phyloP scores from a whole-genome alignment of 176 grass and related monocot genomes.

The Triticum urartu region DNA sequence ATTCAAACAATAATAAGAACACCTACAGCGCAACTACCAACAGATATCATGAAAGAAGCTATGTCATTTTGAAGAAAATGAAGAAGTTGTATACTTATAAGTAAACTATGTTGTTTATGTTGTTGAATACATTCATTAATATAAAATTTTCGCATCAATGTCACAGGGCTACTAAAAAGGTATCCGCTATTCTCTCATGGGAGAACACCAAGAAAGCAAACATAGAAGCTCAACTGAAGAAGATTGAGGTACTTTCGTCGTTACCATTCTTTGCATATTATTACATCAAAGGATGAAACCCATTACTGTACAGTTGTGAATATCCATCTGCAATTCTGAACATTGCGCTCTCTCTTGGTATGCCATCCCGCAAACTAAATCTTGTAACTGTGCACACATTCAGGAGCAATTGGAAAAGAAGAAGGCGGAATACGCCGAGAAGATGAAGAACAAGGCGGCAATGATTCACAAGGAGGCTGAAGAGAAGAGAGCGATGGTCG shows the following conservation, averaged over 20 bases:
- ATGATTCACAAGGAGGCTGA: conserved; percentile 81
- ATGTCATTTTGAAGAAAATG: not conserved
- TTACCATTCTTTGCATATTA: not conserved
- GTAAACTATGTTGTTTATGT: conserved; percentile 1
- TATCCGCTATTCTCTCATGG: conserved; percentile 71
- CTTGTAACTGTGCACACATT: not conserved
- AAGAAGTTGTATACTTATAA: not conserved
- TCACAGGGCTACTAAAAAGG: conserved; percentile 77
- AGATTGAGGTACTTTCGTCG: conserved; percentile 65
- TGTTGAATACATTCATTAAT: not conserved
- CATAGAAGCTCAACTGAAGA: conserved; percentile 76
- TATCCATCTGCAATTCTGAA: not conserved
- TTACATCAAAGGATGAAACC: not conserved
- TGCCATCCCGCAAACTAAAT: not conserved
- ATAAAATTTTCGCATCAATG: not conserved
- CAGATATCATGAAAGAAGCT: not conserved
- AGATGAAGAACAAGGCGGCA: conserved; percentile 88
- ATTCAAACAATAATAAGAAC: not conserved
- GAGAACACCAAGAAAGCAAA: conserved; percentile 88
- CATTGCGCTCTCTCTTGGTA: not conserved
- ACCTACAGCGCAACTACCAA: not conserved
- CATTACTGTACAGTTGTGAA: not conserved
- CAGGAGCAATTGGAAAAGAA: conserved; percentile 94
- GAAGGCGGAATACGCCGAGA: conserved; percentile 90
- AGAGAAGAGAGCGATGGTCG: conserved; percentile 81